phyloP scores from a whole-genome alignment of 176 grass and related monocot species.

The Triticum turgidum region DNA sequence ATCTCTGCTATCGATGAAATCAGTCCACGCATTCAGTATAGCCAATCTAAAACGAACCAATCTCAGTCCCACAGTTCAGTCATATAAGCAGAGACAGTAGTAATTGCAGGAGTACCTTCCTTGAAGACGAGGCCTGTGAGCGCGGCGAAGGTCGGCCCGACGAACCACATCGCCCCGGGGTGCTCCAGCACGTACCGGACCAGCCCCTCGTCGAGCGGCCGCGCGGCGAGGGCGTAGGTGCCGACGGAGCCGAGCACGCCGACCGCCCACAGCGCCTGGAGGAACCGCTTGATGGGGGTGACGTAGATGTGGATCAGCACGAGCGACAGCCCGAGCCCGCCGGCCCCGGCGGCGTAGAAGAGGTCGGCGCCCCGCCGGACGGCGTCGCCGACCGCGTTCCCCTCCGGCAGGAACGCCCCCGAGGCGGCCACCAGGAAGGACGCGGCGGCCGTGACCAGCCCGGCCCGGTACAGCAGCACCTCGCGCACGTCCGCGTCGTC shows the following conservation, averaged over 20 bases:
- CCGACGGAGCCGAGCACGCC: constrained; percentile 60
- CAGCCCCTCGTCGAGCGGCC: constrained; percentile 55
- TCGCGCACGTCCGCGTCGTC: constrained; percentile 68
- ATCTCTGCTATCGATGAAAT: no score
- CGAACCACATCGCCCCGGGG: constrained; percentile 55
- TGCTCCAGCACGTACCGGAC: constrained; percentile 62
- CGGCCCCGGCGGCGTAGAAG: constrained; percentile 55
- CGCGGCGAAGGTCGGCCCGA: constrained; percentile 76
- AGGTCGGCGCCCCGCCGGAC: constrained; percentile 47
- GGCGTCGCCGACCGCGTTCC: constrained; percentile 44
- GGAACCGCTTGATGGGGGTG: constrained; percentile 73
- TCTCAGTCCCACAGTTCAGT: no score
- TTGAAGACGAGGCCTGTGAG: constrained; percentile 86
- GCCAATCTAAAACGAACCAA: no score
- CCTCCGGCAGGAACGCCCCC: constrained; percentile 59
- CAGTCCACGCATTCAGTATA: no score
- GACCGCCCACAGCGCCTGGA: constrained; percentile 69
- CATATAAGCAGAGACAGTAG: no score
- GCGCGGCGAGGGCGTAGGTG: constrained; percentile 50
- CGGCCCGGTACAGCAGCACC: constrained; percentile 79
- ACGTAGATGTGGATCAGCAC: constrained; percentile 85
- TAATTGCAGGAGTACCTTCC: constrained; percentile 51
- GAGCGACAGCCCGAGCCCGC: constrained; percentile 73
- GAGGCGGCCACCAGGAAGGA: constrained; percentile 62
- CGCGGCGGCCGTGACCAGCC: constrained; percentile 55